Conservation (phyloP, 2,329 filamentous ascomycete species). For the Herpotrichia juniperi region DNA sequence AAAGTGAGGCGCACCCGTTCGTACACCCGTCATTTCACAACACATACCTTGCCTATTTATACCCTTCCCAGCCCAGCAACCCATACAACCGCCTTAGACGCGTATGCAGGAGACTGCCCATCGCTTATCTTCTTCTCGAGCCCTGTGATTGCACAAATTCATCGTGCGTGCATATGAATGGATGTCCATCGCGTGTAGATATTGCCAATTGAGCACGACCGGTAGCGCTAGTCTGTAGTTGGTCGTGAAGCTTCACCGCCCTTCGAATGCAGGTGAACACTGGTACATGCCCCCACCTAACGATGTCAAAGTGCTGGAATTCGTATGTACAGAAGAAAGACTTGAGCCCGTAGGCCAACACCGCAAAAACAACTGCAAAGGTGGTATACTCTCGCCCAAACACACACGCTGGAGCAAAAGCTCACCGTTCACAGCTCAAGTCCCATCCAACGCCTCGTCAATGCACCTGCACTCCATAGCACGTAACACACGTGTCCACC, state of each 20-base stretch:
- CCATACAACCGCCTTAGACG: neutral
- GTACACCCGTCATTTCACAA: neutral
- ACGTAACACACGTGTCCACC: slow-evolving; percentile 22
- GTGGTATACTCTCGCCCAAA: too few species aligned
- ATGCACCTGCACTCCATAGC: slow-evolving; percentile 34
- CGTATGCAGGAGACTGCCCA: neutral
- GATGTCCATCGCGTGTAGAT: neutral
- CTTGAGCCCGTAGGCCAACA: neutral
- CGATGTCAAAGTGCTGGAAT: neutral
- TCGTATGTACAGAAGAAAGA: neutral
- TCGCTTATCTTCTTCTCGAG: neutral
- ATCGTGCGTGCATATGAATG: neutral
- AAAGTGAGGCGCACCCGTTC: neutral
- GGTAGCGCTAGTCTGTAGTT: neutral
- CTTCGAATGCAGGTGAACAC: too few species aligned
- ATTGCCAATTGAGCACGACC: neutral
- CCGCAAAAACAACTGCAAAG: neutral
- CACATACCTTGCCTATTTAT: slow-evolving; percentile 1
- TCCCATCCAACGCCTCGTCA: slow-evolving; percentile 24
- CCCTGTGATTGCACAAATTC: neutral
- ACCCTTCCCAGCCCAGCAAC: neutral
- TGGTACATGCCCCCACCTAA: too few species aligned
- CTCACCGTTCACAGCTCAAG: slow-evolving; percentile 6
- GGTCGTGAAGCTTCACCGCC: neutral
- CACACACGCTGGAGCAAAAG: neutral